Percentiles rank a stretch among this genome's conserved stretches.
phyloP scores from a whole-genome alignment of 768 basidiomycete species.

The Mycena amicta region DNA sequence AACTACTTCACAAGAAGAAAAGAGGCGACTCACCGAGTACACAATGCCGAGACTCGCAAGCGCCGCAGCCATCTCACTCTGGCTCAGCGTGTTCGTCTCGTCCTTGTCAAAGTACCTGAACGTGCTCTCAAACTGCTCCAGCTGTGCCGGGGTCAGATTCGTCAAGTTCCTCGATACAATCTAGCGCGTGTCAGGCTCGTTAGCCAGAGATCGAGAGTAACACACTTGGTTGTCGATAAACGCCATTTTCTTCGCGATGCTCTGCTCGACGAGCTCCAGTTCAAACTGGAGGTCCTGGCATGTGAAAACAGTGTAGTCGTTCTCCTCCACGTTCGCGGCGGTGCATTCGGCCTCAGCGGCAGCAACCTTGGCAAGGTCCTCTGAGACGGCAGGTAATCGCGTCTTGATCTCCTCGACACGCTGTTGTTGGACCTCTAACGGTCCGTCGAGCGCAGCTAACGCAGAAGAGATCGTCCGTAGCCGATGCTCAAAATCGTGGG shows the following conservation, averaged over 20 bases:
- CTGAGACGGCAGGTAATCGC: conserved; percentile 66
- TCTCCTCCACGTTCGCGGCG: conserved; percentile 93
- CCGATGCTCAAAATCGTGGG: conserved; percentile 74
- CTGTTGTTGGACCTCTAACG: conserved; percentile 79
- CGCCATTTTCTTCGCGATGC: conserved; percentile 85
- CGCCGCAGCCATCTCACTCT: conserved; percentile 90
- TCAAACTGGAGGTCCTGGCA: conserved; percentile 90
- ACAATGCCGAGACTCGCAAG: conserved; percentile 93
- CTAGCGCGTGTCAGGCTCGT: conserved; percentile 40
- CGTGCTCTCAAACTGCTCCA: conserved; percentile 95
- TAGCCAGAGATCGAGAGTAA: conserved; percentile 1
- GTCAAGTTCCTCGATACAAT: conserved; percentile 93
- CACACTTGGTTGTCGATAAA: conserved; percentile 95
- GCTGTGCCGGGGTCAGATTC: conserved; percentile 91
- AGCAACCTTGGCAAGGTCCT: conserved; percentile 56
- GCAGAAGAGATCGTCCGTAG: conserved; percentile 69
- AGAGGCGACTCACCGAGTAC: conserved; percentile 63
- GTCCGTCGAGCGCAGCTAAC: conserved; percentile 74
- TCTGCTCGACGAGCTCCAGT: conserved; percentile 77
- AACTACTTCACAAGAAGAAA: neutral
- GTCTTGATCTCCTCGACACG: conserved; percentile 65
- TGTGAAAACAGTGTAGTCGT: conserved; percentile 92
- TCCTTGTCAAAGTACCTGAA: conserved; percentile 98
- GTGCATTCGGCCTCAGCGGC: conserved; percentile 75
- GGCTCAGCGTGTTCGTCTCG: conserved; percentile 82